These are phyloP conservation scores for Hawksworthiomyces lignivorus DNA, from an alignment of 2,329 filamentous ascomycete species.

Conservation along the genomic window DNA sequence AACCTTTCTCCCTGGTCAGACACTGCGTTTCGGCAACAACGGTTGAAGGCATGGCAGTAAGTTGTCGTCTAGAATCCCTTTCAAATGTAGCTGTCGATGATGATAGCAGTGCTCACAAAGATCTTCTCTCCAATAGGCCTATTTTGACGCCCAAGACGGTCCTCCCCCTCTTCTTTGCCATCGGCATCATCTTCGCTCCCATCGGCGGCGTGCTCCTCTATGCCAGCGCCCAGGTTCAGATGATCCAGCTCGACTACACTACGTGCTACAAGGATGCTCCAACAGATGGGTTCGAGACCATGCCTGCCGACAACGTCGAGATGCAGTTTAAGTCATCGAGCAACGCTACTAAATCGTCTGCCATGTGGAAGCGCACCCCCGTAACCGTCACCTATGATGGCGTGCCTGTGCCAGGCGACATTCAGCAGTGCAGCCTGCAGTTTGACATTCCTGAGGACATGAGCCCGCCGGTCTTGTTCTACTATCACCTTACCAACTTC, in stretches of 20 bases:
- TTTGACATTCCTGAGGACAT: conserved; percentile 77
- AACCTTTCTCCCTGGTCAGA: conserved; percentile 42
- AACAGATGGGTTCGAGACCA: conserved; percentile 31
- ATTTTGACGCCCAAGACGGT: conserved; percentile 94
- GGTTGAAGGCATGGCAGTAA: conserved; percentile 97
- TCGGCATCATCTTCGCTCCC: conserved; percentile 87
- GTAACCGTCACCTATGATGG: conserved; percentile 33
- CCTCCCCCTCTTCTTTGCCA: conserved; percentile 79
- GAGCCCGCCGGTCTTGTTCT: conserved; percentile 76
- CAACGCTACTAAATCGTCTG: conserved; percentile 23
- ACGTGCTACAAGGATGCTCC: conserved; percentile 57
- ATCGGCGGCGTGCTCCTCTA: conserved; percentile 83
- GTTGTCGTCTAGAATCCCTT: conserved; percentile 29
- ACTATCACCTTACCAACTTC: conserved; percentile 95
- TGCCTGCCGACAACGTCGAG: conserved; percentile 51
- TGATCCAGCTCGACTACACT: conserved; percentile 86
- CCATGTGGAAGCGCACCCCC: conserved; percentile 34
- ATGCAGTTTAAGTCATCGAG: conserved; percentile 63
- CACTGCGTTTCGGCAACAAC: conserved; percentile 93
- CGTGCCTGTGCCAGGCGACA: conserved; percentile 26
- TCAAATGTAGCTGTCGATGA: too few relatives aligned
- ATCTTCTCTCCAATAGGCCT: too few relatives aligned
- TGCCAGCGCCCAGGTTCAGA: conserved; percentile 80
- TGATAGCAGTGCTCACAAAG: too few relatives aligned
- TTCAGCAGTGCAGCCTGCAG: conserved; percentile 58